Base-by-base conservation (phyloP, 768 basidiomycete genomes). In the Collybia nuda region DNA sequence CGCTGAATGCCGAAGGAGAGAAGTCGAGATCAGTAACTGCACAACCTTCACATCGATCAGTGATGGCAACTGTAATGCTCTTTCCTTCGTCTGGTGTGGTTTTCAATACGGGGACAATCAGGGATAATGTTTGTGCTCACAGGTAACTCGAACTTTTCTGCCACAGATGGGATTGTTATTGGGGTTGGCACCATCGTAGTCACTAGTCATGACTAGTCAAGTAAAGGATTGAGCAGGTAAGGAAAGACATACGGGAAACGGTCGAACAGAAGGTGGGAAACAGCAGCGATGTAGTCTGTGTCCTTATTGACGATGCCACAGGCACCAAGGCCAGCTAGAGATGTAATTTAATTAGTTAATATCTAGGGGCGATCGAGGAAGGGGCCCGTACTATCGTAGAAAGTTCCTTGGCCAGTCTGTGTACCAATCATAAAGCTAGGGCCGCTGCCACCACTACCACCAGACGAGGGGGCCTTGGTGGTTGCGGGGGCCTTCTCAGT, bases 81-180 rank as follows among this genome's bases (percentile, higher is more conserved):
- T 78, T 78, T 55, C 82, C 81, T 40, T 73, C 24, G 59, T 81
- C 87, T 88, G 44, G 29, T 57, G 9, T 57, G n/a, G 8, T 24
- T 22, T 49, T 40, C 19, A 48, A 42, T 29, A 51, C 9, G 40
- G 32, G 39, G 51, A 4, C 9, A 19, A 49, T 48, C 23, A 50
- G 50, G 38, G 32, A 46, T 7, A 21, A 7, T 8, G 18, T n/a
- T n/a, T n/a, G 17, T n/a, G 5, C 76, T 64, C 68, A 87, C 88
- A 88, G 5, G 58, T 60, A 14, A 66, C 74, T 6, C 48, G 61
- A 47, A 87, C 67, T 47, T 68, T 56, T 59, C 67, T 74, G 56
- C 69, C 69, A 62, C 91, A 93, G 48, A 93, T 64, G 28, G 90
- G 88, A 71, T 93, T 91, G 48, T 55, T 60, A 66, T 92, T 93